These are phyloP conservation scores for Fusarium acutatum DNA, from an alignment of 2,329 filamentous ascomycete species.

Conservation along the genomic window DNA sequence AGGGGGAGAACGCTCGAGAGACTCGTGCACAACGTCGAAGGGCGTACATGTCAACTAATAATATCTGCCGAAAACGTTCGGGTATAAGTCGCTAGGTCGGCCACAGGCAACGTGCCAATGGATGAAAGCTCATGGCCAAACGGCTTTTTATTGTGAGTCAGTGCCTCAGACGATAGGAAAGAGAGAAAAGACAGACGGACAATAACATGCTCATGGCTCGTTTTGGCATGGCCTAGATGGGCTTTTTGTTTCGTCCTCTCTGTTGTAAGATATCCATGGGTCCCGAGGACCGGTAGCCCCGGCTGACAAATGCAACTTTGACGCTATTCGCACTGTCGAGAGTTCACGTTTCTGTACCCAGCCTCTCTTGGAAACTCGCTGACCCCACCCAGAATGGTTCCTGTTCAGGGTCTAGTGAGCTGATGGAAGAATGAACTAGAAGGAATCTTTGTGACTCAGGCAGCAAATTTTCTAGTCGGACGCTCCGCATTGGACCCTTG, in stretches of 20 bases:
- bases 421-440: slow-evolving; percentile 42
- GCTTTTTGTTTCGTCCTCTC: slow-evolving; percentile 26
- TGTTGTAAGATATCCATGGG: slow-evolving; percentile 23
- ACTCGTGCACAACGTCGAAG: slow-evolving; percentile 27
- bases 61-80: slow-evolving; percentile 22
- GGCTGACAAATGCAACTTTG: slow-evolving; percentile 41
- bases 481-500: slow-evolving; percentile 8
- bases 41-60: slow-evolving; percentile 39
- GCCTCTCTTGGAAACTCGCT: slow-evolving; percentile 10
- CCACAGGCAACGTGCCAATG: background rate
- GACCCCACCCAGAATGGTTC: slow-evolving; percentile 13
- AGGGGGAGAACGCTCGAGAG: slow-evolving; percentile 9
- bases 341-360: slow-evolving; percentile 3
- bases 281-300: slow-evolving; percentile 19
- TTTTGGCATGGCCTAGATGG: slow-evolving; percentile 21
- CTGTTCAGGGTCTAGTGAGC: slow-evolving; percentile 15
- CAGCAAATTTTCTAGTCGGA: slow-evolving; percentile 39
- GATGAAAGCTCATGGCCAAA: background rate
- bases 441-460: slow-evolving; percentile 48
- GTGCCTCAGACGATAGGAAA: slow-evolving; percentile 6
- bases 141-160: slow-evolving; percentile 7
- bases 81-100: slow-evolving; percentile 17
- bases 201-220: slow-evolving; percentile 1
- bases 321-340: slow-evolving; percentile 28
- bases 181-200: background rate